Conservation (phyloP, 768 basidiomycete genomes). For the Boletus subcaerulescens region DNA sequence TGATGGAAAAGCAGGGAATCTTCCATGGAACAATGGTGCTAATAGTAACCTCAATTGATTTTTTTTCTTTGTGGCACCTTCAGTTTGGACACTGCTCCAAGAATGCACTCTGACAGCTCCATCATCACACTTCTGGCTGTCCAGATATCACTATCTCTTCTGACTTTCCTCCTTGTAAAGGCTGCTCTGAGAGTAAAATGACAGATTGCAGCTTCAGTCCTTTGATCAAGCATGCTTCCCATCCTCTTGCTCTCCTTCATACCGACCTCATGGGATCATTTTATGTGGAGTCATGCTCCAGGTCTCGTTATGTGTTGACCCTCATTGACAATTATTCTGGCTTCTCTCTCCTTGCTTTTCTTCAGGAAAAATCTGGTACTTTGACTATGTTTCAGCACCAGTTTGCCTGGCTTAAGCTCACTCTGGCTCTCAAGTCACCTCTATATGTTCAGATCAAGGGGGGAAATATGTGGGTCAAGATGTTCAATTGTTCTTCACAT, state of each 20-base stretch:
- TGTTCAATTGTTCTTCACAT: neutral
- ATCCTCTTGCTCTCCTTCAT: neutral
- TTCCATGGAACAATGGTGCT: too few relatives aligned
- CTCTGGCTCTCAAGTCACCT: neutral
- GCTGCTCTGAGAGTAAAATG: too few relatives aligned
- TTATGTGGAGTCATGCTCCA: neutral
- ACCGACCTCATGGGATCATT: neutral
- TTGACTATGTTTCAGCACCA: fast-evolving
- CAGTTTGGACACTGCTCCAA: neutral
- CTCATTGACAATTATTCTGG: neutral
- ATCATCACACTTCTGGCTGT: neutral
- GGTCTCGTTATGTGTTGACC: fast-evolving
- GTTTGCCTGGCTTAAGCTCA: neutral
- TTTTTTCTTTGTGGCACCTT: neutral
- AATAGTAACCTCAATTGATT: neutral
- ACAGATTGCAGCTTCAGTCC: neutral
- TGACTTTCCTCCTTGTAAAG: too few relatives aligned
- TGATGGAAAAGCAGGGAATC: too few relatives aligned
- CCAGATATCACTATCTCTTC: neutral
- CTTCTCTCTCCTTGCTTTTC: neutral
- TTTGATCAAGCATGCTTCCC: neutral
- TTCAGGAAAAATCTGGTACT: neutral
- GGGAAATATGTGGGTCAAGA: neutral
- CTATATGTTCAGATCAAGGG: neutral
- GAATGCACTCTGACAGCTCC: neutral